A percentile compares a stretch with the other conserved stretches of the same genome.
Evolutionary conservation across 2,329 filamentous ascomycete species (phyloP).

Genomic region (Penicillium sclerotiorum): DNA sequence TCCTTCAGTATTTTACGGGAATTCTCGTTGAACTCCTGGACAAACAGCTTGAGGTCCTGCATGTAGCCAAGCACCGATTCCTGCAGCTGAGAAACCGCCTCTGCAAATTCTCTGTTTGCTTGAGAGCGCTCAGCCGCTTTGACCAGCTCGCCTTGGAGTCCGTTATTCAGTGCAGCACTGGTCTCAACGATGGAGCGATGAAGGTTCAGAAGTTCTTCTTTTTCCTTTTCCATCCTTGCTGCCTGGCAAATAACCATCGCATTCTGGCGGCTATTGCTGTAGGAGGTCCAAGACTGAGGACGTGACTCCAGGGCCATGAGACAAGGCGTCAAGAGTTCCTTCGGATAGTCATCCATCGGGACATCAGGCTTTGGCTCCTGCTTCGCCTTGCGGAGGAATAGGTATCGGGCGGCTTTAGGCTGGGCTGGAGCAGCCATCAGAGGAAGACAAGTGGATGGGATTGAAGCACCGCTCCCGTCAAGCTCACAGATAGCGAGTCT

Average conservation of each 20-base stretch:
- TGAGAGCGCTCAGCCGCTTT: slow-evolving; percentile 32
- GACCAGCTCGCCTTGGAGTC: slow-evolving; percentile 37
- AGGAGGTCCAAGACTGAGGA: slow-evolving; percentile 65
- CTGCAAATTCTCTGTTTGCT: slow-evolving; percentile 39
- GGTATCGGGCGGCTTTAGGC: slow-evolving; percentile 30
- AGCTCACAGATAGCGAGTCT: slow-evolving; percentile 67
- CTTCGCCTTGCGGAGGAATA: slow-evolving; percentile 24
- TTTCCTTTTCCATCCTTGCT: slow-evolving; percentile 60
- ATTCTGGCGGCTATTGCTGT: slow-evolving; percentile 64
- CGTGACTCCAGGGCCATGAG: slow-evolving; percentile 56
- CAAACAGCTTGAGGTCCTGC: slow-evolving; percentile 38
- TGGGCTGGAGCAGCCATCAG: slow-evolving; percentile 47
- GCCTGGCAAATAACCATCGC: slow-evolving; percentile 65
- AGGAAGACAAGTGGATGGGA: slow-evolving; percentile 56
- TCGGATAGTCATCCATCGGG: slow-evolving; percentile 18
- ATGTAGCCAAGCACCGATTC: slow-evolving; percentile 27
- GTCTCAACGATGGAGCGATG: slow-evolving; percentile 43
- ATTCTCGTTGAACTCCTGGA: slow-evolving; percentile 22
- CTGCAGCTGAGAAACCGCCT: slow-evolving; percentile 34
- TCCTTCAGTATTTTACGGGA: slow-evolving; percentile 31
- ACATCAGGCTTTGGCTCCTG: too few species aligned
- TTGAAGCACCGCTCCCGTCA: slow-evolving; percentile 51
- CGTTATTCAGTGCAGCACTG: slow-evolving; percentile 37
- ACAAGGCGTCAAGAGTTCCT: slow-evolving; percentile 51
- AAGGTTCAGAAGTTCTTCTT: slow-evolving; percentile 47